Evolutionary conservation across 2,329 filamentous ascomycete species (phyloP), one percentile per base, ranked within the genome.

Genomic region (Fusarium duplospermum): DNA sequence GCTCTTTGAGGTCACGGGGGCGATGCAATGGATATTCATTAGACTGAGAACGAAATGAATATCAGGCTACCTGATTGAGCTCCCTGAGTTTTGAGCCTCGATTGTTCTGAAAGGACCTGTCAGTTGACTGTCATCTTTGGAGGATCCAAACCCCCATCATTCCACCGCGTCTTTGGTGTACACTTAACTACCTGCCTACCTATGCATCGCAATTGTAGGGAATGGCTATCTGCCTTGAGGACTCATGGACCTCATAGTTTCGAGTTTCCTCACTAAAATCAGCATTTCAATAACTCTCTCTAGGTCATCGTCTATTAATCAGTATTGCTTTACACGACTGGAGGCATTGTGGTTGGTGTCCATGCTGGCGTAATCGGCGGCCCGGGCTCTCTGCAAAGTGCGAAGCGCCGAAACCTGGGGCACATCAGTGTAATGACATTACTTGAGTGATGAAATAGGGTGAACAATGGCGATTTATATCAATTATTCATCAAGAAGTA

Each of bases 361-460:
- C 9, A 13, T n/a, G 54, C 33, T 58, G 54, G 54, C 71, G 67
- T 66, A 45, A 61, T 73, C 66, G 66, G 63, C 47, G 58, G 71
- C 47, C 52, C 50, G 58, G 69, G 57, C 57, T 70, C 40, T 67
- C 58, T 52, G 58, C 29, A 14, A 71, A 58, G 45, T 64, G 71
- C 71, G 67, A 71, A 73, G 67, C 56, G 58, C 52, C 71, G 36
- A 35, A 61, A 60, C 63, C 57, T 42, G 22, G 63, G 50, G 20
- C 22, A 27, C 16, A 13, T 9, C 24, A 29, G 16, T 29, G 16
- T n/a, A 27, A 50, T 50, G 24, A 6, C 16, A 13, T 29, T 35
- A 54, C 33, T 36, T 24, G 45, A 60, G 29, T 56, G 52, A 45
- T 27, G 33, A 27, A 31, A 70, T 45, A 22, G 18, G 29, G 62